These are phyloP conservation scores for Rhodomyrtus psidioides DNA, from an alignment of 441 rosid species.

Conservation along the genomic window DNA sequence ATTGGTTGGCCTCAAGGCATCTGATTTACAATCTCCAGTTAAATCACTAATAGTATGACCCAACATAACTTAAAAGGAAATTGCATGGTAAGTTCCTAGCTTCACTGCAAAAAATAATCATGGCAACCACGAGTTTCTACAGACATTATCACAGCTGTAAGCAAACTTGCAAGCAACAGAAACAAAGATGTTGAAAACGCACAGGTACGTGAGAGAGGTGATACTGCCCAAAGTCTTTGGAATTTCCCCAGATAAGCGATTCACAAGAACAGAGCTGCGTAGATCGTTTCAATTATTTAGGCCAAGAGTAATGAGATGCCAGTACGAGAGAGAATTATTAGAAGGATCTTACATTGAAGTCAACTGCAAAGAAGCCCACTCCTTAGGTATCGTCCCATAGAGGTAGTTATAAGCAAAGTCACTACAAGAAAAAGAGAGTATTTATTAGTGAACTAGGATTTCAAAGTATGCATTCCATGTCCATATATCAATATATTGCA, in stretches of 20 bases:
- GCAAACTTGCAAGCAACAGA: background rate
- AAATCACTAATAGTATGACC: background rate
- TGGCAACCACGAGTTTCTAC: background rate
- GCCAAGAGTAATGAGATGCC: background rate
- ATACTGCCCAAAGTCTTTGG: slow-evolving; percentile 61
- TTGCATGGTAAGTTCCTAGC: background rate
- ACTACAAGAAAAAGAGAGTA: slow-evolving; percentile 20
- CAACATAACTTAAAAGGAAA: background rate
- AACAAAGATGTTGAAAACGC: slow-evolving; percentile 19
- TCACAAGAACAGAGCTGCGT: slow-evolving; percentile 66
- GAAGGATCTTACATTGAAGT: slow-evolving; percentile 23
- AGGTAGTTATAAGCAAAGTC: slow-evolving; percentile 79
- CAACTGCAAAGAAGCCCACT: slow-evolving; percentile 52
- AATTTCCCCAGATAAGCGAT: slow-evolving; percentile 73
- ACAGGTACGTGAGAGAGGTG: slow-evolving; percentile 57
- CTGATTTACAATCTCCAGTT: slow-evolving; percentile 21
- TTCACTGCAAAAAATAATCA: background rate
- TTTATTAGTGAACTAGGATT: background rate
- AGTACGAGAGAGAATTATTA: background rate
- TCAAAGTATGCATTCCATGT: background rate
- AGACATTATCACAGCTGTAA: background rate
- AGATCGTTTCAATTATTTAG: background rate
- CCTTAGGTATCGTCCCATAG: slow-evolving; percentile 57
- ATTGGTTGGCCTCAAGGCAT: slow-evolving; percentile 61
- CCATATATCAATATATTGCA: background rate